Evolutionary conservation across 176 grass and related monocot genomes (phyloP).

Genomic region (Neostapfia colusana): DNA sequence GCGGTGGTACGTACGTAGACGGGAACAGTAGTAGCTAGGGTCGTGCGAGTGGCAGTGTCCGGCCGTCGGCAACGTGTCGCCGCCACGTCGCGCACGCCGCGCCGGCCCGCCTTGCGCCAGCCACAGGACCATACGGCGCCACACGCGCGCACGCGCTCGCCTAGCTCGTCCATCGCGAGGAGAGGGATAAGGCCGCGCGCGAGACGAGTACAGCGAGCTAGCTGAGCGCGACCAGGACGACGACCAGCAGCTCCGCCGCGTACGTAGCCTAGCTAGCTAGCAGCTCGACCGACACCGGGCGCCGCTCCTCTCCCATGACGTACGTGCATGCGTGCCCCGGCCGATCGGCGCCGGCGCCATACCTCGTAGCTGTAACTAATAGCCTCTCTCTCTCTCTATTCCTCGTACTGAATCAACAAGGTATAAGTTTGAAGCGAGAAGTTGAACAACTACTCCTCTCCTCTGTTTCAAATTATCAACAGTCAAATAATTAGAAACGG

Average conservation of each 20-base stretch:
- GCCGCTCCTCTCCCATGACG: conserved; percentile 20
- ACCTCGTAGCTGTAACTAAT: too few relatives aligned
- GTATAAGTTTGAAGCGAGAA: too few relatives aligned
- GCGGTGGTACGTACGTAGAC: conserved; percentile 1
- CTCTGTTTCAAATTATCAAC: too few relatives aligned
- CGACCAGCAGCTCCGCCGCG: not conserved
- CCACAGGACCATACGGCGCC: conserved; percentile 46
- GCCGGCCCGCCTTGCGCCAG: conserved; percentile 22
- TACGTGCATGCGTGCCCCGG: conserved; percentile 3
- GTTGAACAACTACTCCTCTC: too few relatives aligned
- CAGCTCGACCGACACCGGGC: not conserved
- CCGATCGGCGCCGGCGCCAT: conserved; percentile 37
- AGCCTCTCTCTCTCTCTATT: not conserved
- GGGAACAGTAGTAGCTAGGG: conserved; percentile 45
- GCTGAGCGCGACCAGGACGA: not conserved
- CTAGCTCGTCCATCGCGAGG: too few relatives aligned
- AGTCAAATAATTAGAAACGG: too few relatives aligned
- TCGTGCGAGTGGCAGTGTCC: conserved; percentile 33
- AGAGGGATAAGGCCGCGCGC: not conserved
- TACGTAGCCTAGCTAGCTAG: too few relatives aligned
- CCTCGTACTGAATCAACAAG: not conserved
- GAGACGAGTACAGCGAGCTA: not conserved
- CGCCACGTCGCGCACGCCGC: not conserved
- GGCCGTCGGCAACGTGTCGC: conserved; percentile 30
- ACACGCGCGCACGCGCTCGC: not conserved